Percentiles rank a stretch among this genome's conserved stretches.
phyloP scores from a whole-genome alignment of 2,329 filamentous ascomycete genomes.

The Colletotrichum liaoningense region DNA sequence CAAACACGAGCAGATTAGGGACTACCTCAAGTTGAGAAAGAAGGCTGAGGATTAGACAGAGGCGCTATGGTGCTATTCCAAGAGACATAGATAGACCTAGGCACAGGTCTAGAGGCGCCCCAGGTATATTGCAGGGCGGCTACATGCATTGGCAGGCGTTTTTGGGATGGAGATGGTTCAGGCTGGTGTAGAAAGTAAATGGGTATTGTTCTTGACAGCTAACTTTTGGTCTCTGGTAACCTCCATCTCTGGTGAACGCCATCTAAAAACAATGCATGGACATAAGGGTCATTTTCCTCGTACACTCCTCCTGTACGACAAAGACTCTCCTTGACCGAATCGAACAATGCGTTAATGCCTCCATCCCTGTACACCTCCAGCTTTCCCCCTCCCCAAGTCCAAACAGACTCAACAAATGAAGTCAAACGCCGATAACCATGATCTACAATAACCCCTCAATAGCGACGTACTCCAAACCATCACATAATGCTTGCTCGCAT shows the following conservation, averaged over 20 bases:
- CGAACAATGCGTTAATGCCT: constrained; percentile 1
- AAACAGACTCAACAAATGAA: neutral
- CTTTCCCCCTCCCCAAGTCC: neutral
- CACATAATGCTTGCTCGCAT: neutral
- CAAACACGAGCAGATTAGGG: constrained; percentile 87
- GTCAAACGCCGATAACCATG: constrained; percentile 12
- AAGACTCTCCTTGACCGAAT: neutral
- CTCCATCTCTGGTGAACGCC: neutral
- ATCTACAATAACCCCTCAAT: neutral
- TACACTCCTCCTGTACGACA: constrained; percentile 2
- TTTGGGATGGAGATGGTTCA: constrained; percentile 28
- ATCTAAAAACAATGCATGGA: constrained; percentile 6
- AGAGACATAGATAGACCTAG: neutral
- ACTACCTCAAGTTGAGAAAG: constrained; percentile 78
- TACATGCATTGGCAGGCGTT: constrained; percentile 37
- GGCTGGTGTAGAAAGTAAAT: constrained; percentile 27
- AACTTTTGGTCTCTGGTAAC: constrained; percentile 28
- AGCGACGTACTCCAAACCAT: neutral
- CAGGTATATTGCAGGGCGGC: neutral
- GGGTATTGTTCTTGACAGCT: constrained; percentile 26
- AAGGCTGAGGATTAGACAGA: constrained; percentile 49
- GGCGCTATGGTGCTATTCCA: constrained; percentile 6
- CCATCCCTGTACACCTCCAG: neutral
- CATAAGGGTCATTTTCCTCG: neutral
- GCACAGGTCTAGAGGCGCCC: neutral